Evolutionary conservation across 176 grass and related monocot species (phyloP).

Genomic region (Saccharum officinarum): DNA sequence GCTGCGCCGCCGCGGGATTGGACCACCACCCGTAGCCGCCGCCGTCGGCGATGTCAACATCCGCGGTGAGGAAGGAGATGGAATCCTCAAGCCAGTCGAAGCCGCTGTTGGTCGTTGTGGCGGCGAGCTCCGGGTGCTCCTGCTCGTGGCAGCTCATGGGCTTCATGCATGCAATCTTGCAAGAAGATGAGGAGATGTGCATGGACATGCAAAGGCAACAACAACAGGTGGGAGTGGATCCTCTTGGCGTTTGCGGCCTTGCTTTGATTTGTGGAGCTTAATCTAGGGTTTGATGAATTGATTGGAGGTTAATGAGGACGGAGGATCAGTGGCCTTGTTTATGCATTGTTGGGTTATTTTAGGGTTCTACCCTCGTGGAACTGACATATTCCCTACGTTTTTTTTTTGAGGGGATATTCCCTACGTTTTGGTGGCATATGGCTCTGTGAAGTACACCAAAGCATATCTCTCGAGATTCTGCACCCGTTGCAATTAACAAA

Average conservation of each 20-base stretch:
- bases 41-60: slow-evolving; percentile 31
- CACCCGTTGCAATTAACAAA: background rate
- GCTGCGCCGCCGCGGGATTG: slow-evolving; percentile 12
- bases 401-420: too few species aligned
- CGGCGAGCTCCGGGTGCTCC: slow-evolving; percentile 18
- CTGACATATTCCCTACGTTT: slow-evolving; percentile 40
- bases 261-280: slow-evolving; percentile 36
- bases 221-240: background rate
- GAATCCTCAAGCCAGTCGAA: slow-evolving; percentile 49
- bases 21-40: slow-evolving; percentile 47
- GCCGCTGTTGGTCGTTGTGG: slow-evolving; percentile 3
- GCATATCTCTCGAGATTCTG: slow-evolving; percentile 26
- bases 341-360: slow-evolving; percentile 38
- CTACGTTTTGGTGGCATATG: slow-evolving; percentile 32
- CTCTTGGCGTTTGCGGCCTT: slow-evolving; percentile 27
- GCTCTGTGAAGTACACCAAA: slow-evolving; percentile 22
- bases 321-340: slow-evolving; percentile 29
- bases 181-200: background rate
- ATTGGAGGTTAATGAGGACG: slow-evolving; percentile 23
- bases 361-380: slow-evolving; percentile 42
- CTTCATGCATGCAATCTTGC: slow-evolving; percentile 37
- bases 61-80: slow-evolving; percentile 50
- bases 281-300: slow-evolving; percentile 29
- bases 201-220: slow-evolving; percentile 16
- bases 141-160: slow-evolving; percentile 42